phyloP scores from a whole-genome alignment of 345 rosid species.

The Dipteronia sinensis region DNA sequence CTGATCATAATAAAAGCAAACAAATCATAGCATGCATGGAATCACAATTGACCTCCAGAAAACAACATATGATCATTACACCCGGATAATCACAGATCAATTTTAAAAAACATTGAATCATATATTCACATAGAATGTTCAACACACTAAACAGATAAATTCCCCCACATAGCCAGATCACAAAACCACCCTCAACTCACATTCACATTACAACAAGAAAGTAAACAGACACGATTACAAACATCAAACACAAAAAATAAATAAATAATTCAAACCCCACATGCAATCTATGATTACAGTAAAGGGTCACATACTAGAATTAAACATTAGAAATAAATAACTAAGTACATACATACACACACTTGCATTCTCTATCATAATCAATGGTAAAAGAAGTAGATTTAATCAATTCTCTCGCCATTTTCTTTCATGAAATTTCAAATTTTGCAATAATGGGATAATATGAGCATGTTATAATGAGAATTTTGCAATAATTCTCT shows the following conservation, averaged over 20 bases:
- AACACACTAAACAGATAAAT: constrained; percentile 23
- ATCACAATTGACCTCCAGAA: constrained; percentile 17
- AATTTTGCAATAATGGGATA: too few species aligned
- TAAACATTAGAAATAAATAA: neutral
- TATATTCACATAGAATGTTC: constrained; percentile 8
- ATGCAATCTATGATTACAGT: constrained; percentile 16
- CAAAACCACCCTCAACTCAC: constrained; percentile 25
- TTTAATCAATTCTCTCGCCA: too few species aligned
- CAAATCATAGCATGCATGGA: constrained; percentile 20
- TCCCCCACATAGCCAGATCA: constrained; percentile 40
- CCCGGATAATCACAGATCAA: constrained; percentile 15
- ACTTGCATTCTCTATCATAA: too few species aligned
- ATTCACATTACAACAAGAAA: constrained; percentile 25
- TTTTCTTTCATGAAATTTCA: too few species aligned
- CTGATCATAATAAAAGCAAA: constrained; percentile 3
- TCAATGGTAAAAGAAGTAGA: too few species aligned
- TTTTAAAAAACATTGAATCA: too few species aligned
- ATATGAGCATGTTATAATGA: too few species aligned
- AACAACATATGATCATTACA: constrained; percentile 28
- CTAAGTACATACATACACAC: too few species aligned
- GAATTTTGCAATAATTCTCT: too few species aligned
- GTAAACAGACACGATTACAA: neutral
- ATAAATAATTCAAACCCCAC: neutral
- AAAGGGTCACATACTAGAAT: neutral
- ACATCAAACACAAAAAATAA: neutral